Percentiles rank a stretch among this genome's conserved stretches.
phyloP scores from a whole-genome alignment of 148 eudicot species.

The Silene conica region DNA sequence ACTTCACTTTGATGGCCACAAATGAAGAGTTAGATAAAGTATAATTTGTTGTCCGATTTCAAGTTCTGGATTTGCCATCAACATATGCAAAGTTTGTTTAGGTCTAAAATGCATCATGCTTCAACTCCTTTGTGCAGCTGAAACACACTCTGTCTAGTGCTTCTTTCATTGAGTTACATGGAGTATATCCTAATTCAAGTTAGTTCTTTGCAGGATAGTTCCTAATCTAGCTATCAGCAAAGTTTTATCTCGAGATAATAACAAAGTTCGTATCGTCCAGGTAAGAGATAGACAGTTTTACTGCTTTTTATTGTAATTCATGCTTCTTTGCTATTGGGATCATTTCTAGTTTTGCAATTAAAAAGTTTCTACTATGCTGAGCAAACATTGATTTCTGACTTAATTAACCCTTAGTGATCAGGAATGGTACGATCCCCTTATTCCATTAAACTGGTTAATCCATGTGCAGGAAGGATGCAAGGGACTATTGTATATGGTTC shows the following conservation, averaged over 20 bases:
- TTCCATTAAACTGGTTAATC: conserved; percentile 4
- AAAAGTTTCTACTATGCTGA: background rate
- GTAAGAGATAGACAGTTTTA: conserved; percentile 26
- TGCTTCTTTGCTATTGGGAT: background rate
- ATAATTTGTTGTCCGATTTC: background rate
- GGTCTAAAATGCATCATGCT: background rate
- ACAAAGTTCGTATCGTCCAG: conserved; percentile 93
- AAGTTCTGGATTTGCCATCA: background rate
- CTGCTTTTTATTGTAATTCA: background rate
- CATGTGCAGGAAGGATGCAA: conserved; percentile 93
- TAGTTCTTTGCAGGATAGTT: conserved; percentile 63
- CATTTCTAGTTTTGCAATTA: background rate
- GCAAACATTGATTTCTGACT: background rate
- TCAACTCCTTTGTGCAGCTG: background rate
- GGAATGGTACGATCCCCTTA: background rate
- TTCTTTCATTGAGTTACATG: background rate
- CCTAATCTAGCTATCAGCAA: conserved; percentile 97
- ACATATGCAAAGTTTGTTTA: conserved; percentile 6
- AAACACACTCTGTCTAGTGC: background rate
- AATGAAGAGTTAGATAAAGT: background rate
- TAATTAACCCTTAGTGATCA: background rate
- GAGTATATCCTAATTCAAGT: conserved; percentile 9
- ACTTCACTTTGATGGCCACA: background rate
- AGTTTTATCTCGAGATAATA: conserved; percentile 76
- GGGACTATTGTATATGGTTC: conserved; percentile 93